Conservation (phyloP, 1,284 basidiomycete genomes). For the Xerocomus tenax region DNA sequence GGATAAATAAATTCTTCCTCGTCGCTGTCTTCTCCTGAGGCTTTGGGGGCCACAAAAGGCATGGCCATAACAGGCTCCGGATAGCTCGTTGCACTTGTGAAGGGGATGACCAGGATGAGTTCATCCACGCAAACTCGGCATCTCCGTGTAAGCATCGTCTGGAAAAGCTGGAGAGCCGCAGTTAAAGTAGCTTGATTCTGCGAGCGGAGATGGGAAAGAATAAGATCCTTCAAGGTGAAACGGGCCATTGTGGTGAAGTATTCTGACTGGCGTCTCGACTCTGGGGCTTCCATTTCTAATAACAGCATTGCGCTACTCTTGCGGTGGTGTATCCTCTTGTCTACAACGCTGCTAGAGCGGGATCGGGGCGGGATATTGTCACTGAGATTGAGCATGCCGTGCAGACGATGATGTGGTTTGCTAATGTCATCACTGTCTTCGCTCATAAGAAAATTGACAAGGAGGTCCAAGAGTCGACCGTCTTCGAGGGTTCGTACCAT, state of each 20-base stretch:
- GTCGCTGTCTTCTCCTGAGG: constrained; percentile 41
- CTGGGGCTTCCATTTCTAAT: constrained; percentile 74
- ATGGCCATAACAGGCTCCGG: constrained; percentile 47
- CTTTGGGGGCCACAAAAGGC: constrained; percentile 15
- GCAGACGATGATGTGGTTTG: constrained; percentile 35
- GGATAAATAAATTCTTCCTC: constrained; percentile 65
- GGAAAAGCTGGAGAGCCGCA: constrained; percentile 72
- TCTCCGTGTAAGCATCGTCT: constrained; percentile 65
- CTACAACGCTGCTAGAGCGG: constrained; percentile 25
- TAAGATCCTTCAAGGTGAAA: constrained; percentile 83
- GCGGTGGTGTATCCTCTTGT: constrained; percentile 47
- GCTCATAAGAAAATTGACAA: constrained; percentile 72
- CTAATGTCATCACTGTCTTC: constrained; percentile 69
- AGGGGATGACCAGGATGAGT: constrained; percentile 61
- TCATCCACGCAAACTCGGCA: constrained; percentile 59
- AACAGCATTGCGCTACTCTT: constrained; percentile 81
- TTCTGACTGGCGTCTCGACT: constrained; percentile 55
- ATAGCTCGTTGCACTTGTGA: constrained; percentile 66
- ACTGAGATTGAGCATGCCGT: constrained; percentile 43
- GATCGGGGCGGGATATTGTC: constrained; percentile 32
- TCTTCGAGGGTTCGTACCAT: constrained; percentile 71
- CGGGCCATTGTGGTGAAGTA: constrained; percentile 82
- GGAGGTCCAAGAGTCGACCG: constrained; percentile 59
- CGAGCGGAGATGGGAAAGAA: constrained; percentile 71
- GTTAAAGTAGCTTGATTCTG: constrained; percentile 54